phyloP scores from a whole-genome alignment of 768 basidiomycete species.

The Boletus rufocinnamomeus region DNA sequence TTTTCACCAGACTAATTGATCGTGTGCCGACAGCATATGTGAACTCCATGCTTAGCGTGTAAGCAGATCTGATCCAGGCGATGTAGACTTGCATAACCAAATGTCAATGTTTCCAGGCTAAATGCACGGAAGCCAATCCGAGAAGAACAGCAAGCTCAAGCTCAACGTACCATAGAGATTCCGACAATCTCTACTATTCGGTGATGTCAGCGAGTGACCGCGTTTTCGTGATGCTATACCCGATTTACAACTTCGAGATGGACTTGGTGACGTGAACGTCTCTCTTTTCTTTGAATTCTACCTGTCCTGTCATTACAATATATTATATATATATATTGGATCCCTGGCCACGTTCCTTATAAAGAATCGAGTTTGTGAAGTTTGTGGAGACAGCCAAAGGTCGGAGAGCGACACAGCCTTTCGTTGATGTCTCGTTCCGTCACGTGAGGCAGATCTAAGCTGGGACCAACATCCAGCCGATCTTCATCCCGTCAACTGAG shows the following conservation, averaged over 20 bases:
- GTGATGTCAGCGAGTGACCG: not conserved
- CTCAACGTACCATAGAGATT: slow-evolving; percentile 11
- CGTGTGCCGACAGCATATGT: slow-evolving; percentile 14
- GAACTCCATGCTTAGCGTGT: slow-evolving; percentile 32
- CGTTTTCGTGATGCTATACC: not conserved
- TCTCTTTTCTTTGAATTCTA: not conserved
- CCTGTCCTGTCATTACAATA: not conserved
- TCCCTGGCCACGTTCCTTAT: no score
- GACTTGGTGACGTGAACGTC: not conserved
- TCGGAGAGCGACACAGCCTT: no score
- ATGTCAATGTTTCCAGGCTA: slow-evolving; percentile 10
- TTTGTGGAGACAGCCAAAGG: no score
- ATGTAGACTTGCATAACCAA: not conserved
- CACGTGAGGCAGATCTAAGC: not conserved
- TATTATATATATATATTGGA: no score
- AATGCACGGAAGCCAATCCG: slow-evolving; percentile 23
- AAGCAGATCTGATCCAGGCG: not conserved
- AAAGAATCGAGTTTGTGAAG: no score
- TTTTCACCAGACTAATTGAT: not conserved
- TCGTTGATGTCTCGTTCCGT: not conserved
- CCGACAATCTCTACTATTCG: slow-evolving; percentile 22
- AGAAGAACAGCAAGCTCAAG: slow-evolving; percentile 10
- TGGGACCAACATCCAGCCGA: not conserved
- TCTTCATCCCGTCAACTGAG: not conserved
- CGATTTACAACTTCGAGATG: not conserved